Base-by-base conservation (phyloP, 116 monocot genomes). In the Posidonia oceanica region DNA sequence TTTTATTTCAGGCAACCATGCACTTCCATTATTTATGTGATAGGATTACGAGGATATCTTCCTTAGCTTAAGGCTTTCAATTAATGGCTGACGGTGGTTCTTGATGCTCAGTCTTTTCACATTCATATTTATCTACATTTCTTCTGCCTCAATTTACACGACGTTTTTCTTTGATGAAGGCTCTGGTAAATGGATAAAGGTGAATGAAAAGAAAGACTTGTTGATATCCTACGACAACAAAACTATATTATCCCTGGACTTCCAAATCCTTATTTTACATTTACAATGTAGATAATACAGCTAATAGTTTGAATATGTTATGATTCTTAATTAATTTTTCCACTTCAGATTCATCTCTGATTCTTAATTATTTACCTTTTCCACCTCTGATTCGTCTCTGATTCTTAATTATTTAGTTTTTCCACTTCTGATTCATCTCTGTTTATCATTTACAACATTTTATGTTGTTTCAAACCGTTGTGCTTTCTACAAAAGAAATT, bases 201-300 rank as follows among this genome's bases (percentile, higher is more conserved):
- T 96, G 59, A 82, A 91, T 57, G 91, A 91, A 75, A 91, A 80
- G 80, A 87, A 69, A 88, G 79, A 17, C 96, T 96, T 5, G 59
- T 71, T 40, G 81, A 81, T 63, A 80, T 86, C 39, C 66, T 96
- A 56, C 71, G 74, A 51, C 85, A 80, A 54, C 69, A 86, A 39
- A 89, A 83, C 21, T 96, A 87, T 64, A 85, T 96, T 66, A 83
- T 91, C 54, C 85, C 91, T 20, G 91, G 81, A 59, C 81, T 88
- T 12, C 91, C 96, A 87, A 86, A 89, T 87, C 22, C 39, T 51
- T 59, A 36, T 68, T 72, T 74, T 7, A 29, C 12, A 41, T 23
- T 42, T 59, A 8, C 14, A 36, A n/a, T 58, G 20, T 18, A 18
- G 3, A 3, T 17, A 21, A 17, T n/a, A 17, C 14, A 16, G 5